Evolutionary conservation across 108 stramenopile species (phyloP).

Genomic region (Nannochloropsis salina): DNA sequence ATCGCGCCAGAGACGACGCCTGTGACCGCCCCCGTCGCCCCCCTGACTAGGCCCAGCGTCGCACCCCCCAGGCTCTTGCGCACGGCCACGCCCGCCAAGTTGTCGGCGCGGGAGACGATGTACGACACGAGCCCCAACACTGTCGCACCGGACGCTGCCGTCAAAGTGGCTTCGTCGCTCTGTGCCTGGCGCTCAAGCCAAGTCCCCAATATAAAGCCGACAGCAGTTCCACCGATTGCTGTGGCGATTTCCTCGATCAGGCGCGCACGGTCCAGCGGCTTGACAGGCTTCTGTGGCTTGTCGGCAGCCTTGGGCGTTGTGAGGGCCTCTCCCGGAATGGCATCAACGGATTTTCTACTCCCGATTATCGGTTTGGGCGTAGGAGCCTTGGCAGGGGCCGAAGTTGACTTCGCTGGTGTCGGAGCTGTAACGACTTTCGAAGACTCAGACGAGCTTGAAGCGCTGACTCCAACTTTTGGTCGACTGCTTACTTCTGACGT

Average conservation of each 20-base stretch:
- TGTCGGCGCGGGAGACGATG: slow-evolving; percentile 11
- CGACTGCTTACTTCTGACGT: too few species aligned
- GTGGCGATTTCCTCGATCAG: not conserved
- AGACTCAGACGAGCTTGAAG: too few species aligned
- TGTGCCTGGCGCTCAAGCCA: not conserved
- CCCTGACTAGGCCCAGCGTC: not conserved
- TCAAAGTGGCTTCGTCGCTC: not conserved
- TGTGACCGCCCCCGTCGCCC: not conserved
- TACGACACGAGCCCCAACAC: not conserved
- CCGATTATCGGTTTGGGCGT: not conserved
- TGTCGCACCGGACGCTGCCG: slow-evolving; percentile 1
- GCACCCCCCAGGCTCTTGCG: not conserved
- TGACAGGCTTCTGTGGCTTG: not conserved
- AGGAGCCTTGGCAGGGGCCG: not conserved
- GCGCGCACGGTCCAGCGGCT: not conserved
- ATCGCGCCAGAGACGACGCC: not conserved
- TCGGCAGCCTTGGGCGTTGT: not conserved
- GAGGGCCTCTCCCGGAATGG: not conserved
- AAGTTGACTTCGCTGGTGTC: not conserved
- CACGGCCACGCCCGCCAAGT: not conserved
- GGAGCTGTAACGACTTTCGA: not conserved
- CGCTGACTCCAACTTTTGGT: too few species aligned
- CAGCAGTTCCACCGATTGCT: slow-evolving; percentile 12
- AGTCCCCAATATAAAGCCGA: not conserved
- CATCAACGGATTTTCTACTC: not conserved